Percentiles rank a stretch among this genome's conserved stretches.
phyloP scores from a whole-genome alignment of 2,329 filamentous ascomycete genomes.

The Chalaropsis ovoidea region DNA sequence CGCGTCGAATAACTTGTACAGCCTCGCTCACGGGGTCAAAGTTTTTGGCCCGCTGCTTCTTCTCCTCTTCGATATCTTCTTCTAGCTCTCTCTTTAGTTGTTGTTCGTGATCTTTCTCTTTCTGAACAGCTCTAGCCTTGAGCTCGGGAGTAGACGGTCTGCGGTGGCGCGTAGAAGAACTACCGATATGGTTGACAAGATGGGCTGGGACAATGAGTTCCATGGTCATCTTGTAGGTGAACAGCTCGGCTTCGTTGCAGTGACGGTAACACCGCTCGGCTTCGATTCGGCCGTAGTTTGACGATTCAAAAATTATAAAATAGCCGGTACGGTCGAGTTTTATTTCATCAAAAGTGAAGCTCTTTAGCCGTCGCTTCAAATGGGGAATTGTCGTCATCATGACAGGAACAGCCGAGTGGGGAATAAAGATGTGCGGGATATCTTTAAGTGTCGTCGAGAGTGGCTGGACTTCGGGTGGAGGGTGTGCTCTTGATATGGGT shows the following conservation, averaged over 20 bases:
- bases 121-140: slow-evolving; percentile 34
- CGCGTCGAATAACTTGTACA: slow-evolving; percentile 63
- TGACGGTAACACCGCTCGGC: slow-evolving; percentile 68
- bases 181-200: slow-evolving; percentile 26
- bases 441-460: slow-evolving; percentile 61
- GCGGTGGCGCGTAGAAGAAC: slow-evolving; percentile 20
- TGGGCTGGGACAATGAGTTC: slow-evolving; percentile 46
- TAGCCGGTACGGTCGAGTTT: slow-evolving; percentile 79
- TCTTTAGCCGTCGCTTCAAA: slow-evolving; percentile 78
- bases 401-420: slow-evolving; percentile 77
- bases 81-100: slow-evolving; percentile 61
- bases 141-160: slow-evolving; percentile 23
- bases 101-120: slow-evolving; percentile 55
- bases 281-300: slow-evolving; percentile 63
- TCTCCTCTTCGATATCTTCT: slow-evolving; percentile 79
- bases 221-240: slow-evolving; percentile 89
- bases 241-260: slow-evolving; percentile 73
- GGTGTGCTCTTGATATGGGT: slow-evolving; percentile 44
- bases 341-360: slow-evolving; percentile 70
- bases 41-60: slow-evolving; percentile 72
- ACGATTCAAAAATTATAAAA: slow-evolving; percentile 81
- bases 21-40: slow-evolving; percentile 86
- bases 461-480: slow-evolving; percentile 53
- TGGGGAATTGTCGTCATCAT: slow-evolving; percentile 77
- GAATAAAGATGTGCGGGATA: slow-evolving; percentile 82